Base-by-base conservation (phyloP, 805 yeast genomes). In the Hanseniaspora guilliermondii region DNA sequence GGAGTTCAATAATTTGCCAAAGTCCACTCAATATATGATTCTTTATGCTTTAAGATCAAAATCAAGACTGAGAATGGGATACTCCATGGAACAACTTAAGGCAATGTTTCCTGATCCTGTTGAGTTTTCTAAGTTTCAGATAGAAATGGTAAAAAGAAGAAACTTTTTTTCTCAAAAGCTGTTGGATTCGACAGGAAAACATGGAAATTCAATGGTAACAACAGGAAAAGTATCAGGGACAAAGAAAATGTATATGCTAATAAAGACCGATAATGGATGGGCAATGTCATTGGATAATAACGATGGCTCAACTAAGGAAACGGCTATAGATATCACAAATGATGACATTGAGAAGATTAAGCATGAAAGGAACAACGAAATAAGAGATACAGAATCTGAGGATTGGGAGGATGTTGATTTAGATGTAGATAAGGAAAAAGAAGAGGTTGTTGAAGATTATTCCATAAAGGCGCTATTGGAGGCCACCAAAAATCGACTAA, bases 51-150 rank as follows among this genome's bases (percentile, higher is more conserved):
- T 95, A 16, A 68, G 99, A 55, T 70, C 88, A 25, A 76, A 87
- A 58, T 89, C 97, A 0, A 71, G 99, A 56, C 75, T 93, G 64
- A 80, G 99, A 70, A 83, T 93, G 95, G 99, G 99, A 0, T 89
- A 85, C 63, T 74, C 91, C 0, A 86, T 88, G 56, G 88, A 85
- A n/a, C 97, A 93, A 62, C 71, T 93, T 36, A 85, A 86, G 59
- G 70, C 77, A 4, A 70, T 87, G 53, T 93, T 91, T 61, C 95
- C 96, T 0, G 75, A 85, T 61, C 79, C 89, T 53, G 75, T 86
- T 78, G 96, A 88, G 57, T 93, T 93, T 62, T 88, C 97, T 17
- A 82, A 77, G 61, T 93, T 93, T 66, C 99, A 93, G 66, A 86
- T 93, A 57, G 81, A 85, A 60, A 85, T 91, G 78, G 97, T 93